phyloP scores from a whole-genome alignment of 1,284 basidiomycete species.

The Stygiomarasmius scandens region DNA sequence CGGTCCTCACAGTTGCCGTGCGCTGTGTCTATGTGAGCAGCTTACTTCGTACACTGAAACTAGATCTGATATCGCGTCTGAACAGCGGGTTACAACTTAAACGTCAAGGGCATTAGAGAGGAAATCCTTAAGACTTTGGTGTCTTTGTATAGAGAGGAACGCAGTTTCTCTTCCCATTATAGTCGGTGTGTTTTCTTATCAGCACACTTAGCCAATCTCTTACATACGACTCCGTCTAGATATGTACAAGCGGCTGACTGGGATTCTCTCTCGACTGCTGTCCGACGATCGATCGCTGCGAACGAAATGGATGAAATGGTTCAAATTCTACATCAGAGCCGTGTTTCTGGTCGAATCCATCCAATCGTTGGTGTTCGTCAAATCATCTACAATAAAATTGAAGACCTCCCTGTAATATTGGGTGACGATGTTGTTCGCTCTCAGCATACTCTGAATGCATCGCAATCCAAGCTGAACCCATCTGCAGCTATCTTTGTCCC shows the following conservation, averaged over 20 bases:
- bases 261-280: constrained; percentile 32
- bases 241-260: constrained; percentile 39
- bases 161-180: neutral
- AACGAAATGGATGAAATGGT: constrained; percentile 43
- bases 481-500: constrained; percentile 23
- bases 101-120: too few relatives aligned
- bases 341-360: constrained; percentile 5
- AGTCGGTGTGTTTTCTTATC: constrained; percentile 4
- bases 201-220: too few relatives aligned
- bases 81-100: too few relatives aligned
- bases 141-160: neutral
- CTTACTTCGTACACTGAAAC: too few relatives aligned
- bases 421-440: neutral
- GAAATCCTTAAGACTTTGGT: too few relatives aligned
- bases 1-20: too few relatives aligned
- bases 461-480: constrained; percentile 13
- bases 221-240: constrained; percentile 25
- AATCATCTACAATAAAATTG: constrained; percentile 32
- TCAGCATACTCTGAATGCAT: neutral
- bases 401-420: constrained; percentile 26
- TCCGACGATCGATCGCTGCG: constrained; percentile 28
- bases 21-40: too few relatives aligned
- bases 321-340: constrained; percentile 31
- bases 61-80: too few relatives aligned
- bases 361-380: constrained; percentile 28